Conservation (phyloP, 768 basidiomycete genomes). For the Pleurotus cornucopiae region DNA sequence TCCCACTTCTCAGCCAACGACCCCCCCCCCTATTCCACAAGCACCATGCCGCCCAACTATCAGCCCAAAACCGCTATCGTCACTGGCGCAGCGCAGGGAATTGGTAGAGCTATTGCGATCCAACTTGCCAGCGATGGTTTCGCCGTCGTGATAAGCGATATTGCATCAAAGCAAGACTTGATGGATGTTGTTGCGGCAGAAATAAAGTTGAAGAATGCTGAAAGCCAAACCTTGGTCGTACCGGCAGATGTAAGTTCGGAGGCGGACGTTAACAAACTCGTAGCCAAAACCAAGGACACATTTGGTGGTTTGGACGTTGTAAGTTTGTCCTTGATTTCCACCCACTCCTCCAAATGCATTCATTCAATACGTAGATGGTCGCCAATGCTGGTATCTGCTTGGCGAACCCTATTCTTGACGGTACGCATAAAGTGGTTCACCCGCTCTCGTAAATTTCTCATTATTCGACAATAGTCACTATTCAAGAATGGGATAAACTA, state of each 20-base stretch:
- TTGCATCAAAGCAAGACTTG: slow-evolving; percentile 14
- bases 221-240: slow-evolving; percentile 17
- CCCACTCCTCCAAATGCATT: background rate
- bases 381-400: slow-evolving; percentile 27
- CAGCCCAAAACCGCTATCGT: slow-evolving; percentile 18
- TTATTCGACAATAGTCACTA: slow-evolving; percentile 18
- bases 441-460: no score
- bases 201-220: slow-evolving; percentile 14
- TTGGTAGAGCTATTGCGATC: slow-evolving; percentile 27
- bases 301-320: slow-evolving; percentile 25
- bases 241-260: slow-evolving; percentile 23
- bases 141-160: slow-evolving; percentile 24
- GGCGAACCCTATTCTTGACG: slow-evolving; percentile 14
- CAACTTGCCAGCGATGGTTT: slow-evolving; percentile 28
- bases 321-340: background rate
- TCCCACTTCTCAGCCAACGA: no score
- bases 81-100: slow-evolving; percentile 29
- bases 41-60: background rate
- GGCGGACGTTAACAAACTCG: slow-evolving; percentile 23
- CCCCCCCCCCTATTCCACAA: background rate
- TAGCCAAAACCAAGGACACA: slow-evolving; percentile 15
- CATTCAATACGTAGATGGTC: slow-evolving; percentile 24
- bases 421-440: slow-evolving; percentile 9
- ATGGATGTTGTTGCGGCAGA: slow-evolving; percentile 21
- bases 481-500: slow-evolving; percentile 26